Conservation (phyloP, 306 rosid species). For the Ammopiptanthus mongolicus region DNA sequence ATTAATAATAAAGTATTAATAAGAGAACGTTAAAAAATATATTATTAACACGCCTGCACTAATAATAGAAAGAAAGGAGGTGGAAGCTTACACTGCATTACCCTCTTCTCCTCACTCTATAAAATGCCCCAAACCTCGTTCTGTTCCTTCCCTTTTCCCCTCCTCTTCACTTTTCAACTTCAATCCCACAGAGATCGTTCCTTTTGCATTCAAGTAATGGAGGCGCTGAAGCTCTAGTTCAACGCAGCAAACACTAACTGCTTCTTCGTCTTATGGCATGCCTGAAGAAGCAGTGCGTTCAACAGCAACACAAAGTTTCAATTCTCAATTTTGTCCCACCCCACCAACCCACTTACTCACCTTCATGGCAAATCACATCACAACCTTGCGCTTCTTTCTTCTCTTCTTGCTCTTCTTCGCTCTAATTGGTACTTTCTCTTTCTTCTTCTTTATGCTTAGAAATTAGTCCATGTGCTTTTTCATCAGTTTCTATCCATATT, state of each 20-base stretch:
- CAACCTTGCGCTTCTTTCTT: slow-evolving; percentile 26
- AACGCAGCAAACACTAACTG: background rate
- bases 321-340: slow-evolving; percentile 27
- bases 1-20: too few relatives aligned
- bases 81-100: background rate
- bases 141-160: background rate
- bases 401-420: slow-evolving; percentile 45
- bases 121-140: background rate
- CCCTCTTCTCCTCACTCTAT: background rate
- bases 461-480: background rate
- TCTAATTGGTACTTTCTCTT: slow-evolving; percentile 52
- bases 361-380: slow-evolving; percentile 26
- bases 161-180: background rate
- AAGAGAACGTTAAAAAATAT: too few relatives aligned
- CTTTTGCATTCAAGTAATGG: too few relatives aligned
- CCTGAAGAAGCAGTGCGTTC: slow-evolving; percentile 34
- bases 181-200: too few relatives aligned
- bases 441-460: background rate
- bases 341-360: slow-evolving; percentile 24
- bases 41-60: too few relatives aligned
- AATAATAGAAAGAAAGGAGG: background rate
- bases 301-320: background rate
- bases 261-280: slow-evolving; percentile 67
- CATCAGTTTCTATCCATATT: background rate
- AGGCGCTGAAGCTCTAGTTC: slow-evolving; percentile 10